Conservation (phyloP, 2,329 filamentous ascomycete species). For the Juglanconis oblonga region DNA sequence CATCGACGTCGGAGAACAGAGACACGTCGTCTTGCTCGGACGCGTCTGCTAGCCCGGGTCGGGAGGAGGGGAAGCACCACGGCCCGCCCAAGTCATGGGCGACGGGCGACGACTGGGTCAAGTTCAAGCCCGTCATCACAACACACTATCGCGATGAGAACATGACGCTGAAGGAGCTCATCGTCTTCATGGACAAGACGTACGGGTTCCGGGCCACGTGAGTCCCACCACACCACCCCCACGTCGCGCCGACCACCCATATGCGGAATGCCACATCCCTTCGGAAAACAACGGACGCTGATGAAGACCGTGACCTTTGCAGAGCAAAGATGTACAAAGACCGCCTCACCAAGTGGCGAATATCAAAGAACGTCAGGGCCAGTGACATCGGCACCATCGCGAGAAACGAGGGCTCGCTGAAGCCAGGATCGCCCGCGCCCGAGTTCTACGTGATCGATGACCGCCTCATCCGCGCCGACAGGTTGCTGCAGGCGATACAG, state of each 20-base stretch:
- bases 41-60: too few relatives aligned
- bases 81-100: background rate
- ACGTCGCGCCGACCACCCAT: too few relatives aligned
- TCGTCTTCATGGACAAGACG: conserved; percentile 12
- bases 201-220: conserved; percentile 10
- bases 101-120: conserved; percentile 6
- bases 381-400: conserved; percentile 8
- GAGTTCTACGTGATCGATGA: conserved; percentile 11
- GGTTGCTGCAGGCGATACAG: conserved; percentile 11
- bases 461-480: conserved; percentile 11
- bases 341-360: conserved; percentile 9
- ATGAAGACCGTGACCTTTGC: background rate
- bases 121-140: conserved; percentile 7
- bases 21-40: too few relatives aligned
- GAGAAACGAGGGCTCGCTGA: background rate
- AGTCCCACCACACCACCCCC: background rate
- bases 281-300: too few relatives aligned
- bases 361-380: conserved; percentile 11
- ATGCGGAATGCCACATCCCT: too few relatives aligned
- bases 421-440: background rate
- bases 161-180: conserved; percentile 13
- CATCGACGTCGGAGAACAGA: too few relatives aligned
- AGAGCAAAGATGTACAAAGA: conserved; percentile 13
- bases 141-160: conserved; percentile 10
- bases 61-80: too few relatives aligned